A percentile compares a stretch with the other conserved stretches of the same genome.
Conservation (phyloP, 345 rosid species). For the Camelina laxa region DNA sequence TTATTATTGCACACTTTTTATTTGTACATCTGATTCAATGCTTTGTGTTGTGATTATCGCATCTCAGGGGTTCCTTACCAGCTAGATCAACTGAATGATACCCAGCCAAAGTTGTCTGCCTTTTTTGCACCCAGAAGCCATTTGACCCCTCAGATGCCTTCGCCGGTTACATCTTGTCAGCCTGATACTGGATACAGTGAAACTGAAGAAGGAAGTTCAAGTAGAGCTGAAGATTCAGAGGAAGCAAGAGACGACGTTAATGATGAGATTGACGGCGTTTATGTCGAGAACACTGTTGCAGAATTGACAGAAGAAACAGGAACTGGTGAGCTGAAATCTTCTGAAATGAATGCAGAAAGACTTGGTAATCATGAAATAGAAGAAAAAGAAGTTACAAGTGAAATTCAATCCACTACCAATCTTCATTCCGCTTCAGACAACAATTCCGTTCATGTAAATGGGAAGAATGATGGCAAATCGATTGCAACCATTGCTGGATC, state of each 20-base stretch:
- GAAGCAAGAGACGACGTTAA: conserved; percentile 33
- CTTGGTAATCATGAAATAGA: conserved; percentile 42
- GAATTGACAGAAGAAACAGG: conserved; percentile 42
- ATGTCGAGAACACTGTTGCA: conserved; percentile 33
- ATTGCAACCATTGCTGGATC: conserved; percentile 47
- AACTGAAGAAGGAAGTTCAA: conserved; percentile 45
- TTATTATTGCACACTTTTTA: background rate
- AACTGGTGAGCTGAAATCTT: conserved; percentile 40
- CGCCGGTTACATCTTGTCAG: conserved; percentile 36
- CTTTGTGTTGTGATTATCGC: background rate
- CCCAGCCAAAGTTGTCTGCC: conserved; percentile 82
- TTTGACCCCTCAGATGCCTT: conserved; percentile 42
- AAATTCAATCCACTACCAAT: conserved; percentile 39
- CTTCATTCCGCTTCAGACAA: conserved; percentile 46
- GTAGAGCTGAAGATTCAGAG: conserved; percentile 42
- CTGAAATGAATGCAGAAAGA: conserved; percentile 43
- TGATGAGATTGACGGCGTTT: conserved; percentile 45
- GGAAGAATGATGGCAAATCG: conserved; percentile 43
- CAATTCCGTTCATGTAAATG: conserved; percentile 38
- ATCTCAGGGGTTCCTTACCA: conserved; percentile 86
- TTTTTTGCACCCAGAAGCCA: conserved; percentile 63
- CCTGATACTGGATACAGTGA: conserved; percentile 48
- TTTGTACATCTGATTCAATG: conserved; percentile 2
- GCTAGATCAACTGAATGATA: conserved; percentile 79
- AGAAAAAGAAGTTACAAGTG: conserved; percentile 42